A percentile compares a stretch with the other conserved stretches of the same genome.
These are phyloP conservation scores for Jamesozyma rosinii DNA, from an alignment of 805 yeast species.

Conservation along the genomic window DNA sequence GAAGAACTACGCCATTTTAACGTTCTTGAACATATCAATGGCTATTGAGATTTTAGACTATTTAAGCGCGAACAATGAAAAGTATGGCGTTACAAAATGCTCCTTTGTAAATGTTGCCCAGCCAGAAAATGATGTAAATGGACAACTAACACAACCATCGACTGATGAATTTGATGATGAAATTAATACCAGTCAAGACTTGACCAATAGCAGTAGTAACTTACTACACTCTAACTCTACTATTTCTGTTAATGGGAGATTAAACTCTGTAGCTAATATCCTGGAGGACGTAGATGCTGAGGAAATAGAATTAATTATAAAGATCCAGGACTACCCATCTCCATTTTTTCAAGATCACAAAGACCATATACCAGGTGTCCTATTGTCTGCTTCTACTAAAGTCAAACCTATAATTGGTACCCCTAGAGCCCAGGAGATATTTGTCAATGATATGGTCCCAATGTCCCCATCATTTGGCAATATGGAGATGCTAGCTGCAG, in stretches of 20 bases:
- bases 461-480: slow-evolving; percentile 4
- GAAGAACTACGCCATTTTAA: slow-evolving; percentile 17
- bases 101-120: slow-evolving; percentile 8
- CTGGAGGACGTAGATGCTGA: slow-evolving; percentile 10
- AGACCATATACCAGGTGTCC: slow-evolving; percentile 13
- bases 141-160: not conserved
- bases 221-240: slow-evolving; percentile 6
- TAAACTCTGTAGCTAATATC: slow-evolving; percentile 10
- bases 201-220: slow-evolving; percentile 5
- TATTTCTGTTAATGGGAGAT: slow-evolving; percentile 1
- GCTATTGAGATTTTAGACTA: slow-evolving; percentile 21
- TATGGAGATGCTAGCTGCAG: not conserved
- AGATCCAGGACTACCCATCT: slow-evolving; percentile 9
- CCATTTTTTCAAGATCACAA: slow-evolving; percentile 11
- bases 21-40: slow-evolving; percentile 24
- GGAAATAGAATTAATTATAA: slow-evolving; percentile 9
- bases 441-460: slow-evolving; percentile 9
- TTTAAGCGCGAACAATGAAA: slow-evolving; percentile 7
- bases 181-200: not conserved
- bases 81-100: slow-evolving; percentile 8
- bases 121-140: not conserved
- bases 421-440: slow-evolving; percentile 20
- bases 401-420: slow-evolving; percentile 9
- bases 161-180: not conserved
- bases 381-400: slow-evolving; percentile 14